Percentiles rank a stretch among this genome's conserved stretches.
phyloP scores from a whole-genome alignment of 2,329 filamentous ascomycete species.

The Myriosclerotinia duriaeana region DNA sequence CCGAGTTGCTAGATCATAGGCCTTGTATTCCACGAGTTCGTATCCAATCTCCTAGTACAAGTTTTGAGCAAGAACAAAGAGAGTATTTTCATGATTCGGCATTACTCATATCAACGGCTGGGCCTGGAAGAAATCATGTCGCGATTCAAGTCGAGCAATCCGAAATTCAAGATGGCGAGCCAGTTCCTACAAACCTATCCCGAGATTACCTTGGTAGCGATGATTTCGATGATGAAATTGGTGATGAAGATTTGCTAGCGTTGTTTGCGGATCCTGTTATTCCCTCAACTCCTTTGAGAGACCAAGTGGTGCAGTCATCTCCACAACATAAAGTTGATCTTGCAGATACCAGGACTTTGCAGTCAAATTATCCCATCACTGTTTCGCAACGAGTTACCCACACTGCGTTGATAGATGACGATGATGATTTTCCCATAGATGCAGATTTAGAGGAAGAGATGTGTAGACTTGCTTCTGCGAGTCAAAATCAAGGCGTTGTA shows the following conservation, averaged over 20 bases:
- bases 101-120: neutral
- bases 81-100: neutral
- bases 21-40: neutral
- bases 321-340: neutral
- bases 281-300: slow-evolving; percentile 3
- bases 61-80: neutral
- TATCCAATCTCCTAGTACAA: neutral
- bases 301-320: neutral
- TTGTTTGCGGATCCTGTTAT: slow-evolving; percentile 24
- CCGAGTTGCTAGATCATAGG: neutral
- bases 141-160: slow-evolving; percentile 24
- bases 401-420: slow-evolving; percentile 12
- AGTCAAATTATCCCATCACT: neutral
- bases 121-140: neutral
- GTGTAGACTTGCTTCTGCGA: slow-evolving; percentile 29
- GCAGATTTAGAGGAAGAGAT: slow-evolving; percentile 35
- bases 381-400: neutral
- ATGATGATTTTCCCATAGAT: slow-evolving; percentile 37
- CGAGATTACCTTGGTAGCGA: slow-evolving; percentile 17
- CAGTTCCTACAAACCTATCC: neutral
- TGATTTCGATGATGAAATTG: slow-evolving; percentile 34
- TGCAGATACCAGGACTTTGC: neutral
- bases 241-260: slow-evolving; percentile 35
- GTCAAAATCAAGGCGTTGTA: slow-evolving; percentile 15
- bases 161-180: slow-evolving; percentile 19